Evolutionary conservation across 306 rosid genomes (phyloP), one percentile per base, ranked within the genome.

Genomic region (Malus asiatica): DNA sequence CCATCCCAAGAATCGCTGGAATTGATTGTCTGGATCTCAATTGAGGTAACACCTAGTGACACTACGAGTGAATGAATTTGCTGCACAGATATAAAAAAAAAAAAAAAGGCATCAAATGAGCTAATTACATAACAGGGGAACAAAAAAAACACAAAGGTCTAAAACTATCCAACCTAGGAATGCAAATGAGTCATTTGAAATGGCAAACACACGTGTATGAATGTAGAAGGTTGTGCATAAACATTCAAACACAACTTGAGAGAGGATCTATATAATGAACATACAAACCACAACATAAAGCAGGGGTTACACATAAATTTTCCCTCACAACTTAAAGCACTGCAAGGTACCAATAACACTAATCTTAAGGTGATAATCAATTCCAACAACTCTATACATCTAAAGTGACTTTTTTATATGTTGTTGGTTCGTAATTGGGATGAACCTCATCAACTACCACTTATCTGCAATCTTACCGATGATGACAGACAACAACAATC

Each of bases 1-100:
- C 96, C 91, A 84, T 82, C 80, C 96, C 91, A 86, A 25, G 99
- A 95, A 53, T 90, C 92, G n/a, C 92, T 87, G 57, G 98, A 87
- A 83, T 95, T 92, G 77, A 90, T 87, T 1, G 98, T 95, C 88
- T 89, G 88, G 80, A 95, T 89, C 89, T 93, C 95, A 44, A 92
- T 87, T 4, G 91, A 76, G 66, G 87, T 77, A 81, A 89, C 81
- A 88, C 80, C 88, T 86, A 89, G 91, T 8, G 90, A 87, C 68
- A 79, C 63, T 70, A 95, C 81, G 59, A 86, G 86, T 1, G 88
- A 40, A 78, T 95, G 99, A 76, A 96, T 92, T 67, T 92, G 83
- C 99, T 96, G 92, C 91, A 83, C 12, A 73, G 1, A 35, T 35
- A 35, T 35, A 25, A 25, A 25, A 25, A 8, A 22, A 46, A 64